These are phyloP conservation scores for Thalassiosira livingstoniorum DNA, from an alignment of 352 stramenopile species.

Conservation along the genomic window DNA sequence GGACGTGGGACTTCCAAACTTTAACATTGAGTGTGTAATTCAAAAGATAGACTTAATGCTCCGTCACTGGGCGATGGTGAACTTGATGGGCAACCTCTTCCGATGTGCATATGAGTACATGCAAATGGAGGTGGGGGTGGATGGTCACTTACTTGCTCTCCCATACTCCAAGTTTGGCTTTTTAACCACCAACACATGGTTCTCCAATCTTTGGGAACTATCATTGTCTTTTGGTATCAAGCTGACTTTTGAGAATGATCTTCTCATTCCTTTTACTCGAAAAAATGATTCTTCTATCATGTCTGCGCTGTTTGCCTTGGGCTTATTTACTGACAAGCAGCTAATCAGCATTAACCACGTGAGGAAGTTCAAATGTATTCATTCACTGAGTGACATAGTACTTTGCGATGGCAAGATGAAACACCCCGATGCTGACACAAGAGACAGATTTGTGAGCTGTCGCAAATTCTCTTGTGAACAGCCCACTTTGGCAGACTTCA, in stretches of 20 bases:
- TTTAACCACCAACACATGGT: slow-evolving; percentile 29
- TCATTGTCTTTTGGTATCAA: neutral
- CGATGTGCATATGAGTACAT: neutral
- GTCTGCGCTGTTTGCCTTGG: neutral
- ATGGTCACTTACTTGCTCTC: neutral
- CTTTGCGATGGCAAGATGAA: slow-evolving; percentile 7
- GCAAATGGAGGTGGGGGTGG: slow-evolving; percentile 17
- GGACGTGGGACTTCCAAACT: neutral
- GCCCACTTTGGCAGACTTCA: slow-evolving; percentile 13
- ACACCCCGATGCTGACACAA: neutral
- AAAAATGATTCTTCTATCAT: slow-evolving; percentile 3
- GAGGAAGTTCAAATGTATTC: slow-evolving; percentile 4
- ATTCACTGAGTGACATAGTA: neutral
- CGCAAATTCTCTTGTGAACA: neutral
- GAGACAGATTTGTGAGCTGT: neutral
- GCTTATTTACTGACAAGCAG: neutral
- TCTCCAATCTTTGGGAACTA: slow-evolving; percentile 15
- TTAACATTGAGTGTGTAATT: neutral
- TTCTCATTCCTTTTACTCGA: neutral
- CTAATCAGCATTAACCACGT: slow-evolving; percentile 17
- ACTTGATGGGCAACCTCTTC: neutral
- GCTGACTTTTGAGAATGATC: neutral
- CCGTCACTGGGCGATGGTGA: neutral
- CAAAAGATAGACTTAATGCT: neutral
- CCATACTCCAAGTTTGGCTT: neutral